These are phyloP conservation scores for Lactifluus hygrophoroides DNA, from an alignment of 768 basidiomycete genomes.

Conservation along the genomic window DNA sequence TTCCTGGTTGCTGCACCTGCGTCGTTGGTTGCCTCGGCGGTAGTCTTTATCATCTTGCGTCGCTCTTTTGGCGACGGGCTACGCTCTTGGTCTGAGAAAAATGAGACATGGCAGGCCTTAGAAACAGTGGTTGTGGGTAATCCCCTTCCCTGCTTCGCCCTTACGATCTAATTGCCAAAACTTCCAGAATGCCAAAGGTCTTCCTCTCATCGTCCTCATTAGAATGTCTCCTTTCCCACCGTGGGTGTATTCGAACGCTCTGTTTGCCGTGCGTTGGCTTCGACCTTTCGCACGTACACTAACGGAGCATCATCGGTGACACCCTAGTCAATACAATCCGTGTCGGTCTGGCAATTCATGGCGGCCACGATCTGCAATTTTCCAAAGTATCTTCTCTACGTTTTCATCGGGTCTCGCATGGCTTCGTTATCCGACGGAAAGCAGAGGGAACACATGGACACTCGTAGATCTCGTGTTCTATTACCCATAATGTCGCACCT, in stretches of 20 bases:
- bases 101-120: constrained; percentile 69
- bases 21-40: constrained; percentile 54
- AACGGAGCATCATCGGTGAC: background rate
- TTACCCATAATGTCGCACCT: background rate
- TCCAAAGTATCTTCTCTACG: constrained; percentile 64
- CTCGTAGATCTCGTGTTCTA: constrained; percentile 36
- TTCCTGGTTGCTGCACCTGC: constrained; percentile 54
- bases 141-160: background rate
- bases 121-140: constrained; percentile 63
- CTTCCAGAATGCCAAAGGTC: constrained; percentile 56
- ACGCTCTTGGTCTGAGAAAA: constrained; percentile 49
- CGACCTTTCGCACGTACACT: background rate
- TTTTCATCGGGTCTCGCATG: constrained; percentile 72
- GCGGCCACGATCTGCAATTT: constrained; percentile 62
- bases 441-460: constrained; percentile 67
- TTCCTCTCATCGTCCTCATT: constrained; percentile 76
- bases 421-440: constrained; percentile 70
- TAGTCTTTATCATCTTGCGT: constrained; percentile 55
- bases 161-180: background rate
- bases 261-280: constrained; percentile 55
- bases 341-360: constrained; percentile 67
- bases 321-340: constrained; percentile 59
- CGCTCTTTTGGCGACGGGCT: constrained; percentile 48
- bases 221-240: constrained; percentile 78
- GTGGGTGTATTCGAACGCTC: constrained; percentile 78